Base-by-base conservation (phyloP, 169 alveolate species). In the Eimeria sp. region DNA sequence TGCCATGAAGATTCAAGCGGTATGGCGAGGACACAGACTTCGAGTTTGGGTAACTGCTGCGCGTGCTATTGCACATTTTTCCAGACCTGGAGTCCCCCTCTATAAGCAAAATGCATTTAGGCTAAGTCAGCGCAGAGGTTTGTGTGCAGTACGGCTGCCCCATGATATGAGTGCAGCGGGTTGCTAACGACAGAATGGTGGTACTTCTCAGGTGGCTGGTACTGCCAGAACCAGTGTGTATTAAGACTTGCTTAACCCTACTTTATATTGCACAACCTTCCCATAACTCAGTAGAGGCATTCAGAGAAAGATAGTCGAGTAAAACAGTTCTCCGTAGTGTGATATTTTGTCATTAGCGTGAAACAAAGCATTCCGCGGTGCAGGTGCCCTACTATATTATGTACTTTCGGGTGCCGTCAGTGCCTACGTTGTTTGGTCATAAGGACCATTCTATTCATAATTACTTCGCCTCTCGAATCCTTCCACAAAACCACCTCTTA, bases 41-140 rank as follows among this genome's bases (percentile, higher is more conserved):
- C 72, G 90, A 6, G 49, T 82, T 54, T 82, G 90, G 90, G 90
- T 82, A 54, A 16, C 70, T 82, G 90, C 90, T 25, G 90, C 90
- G 27, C 90, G 90, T 49, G 90, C 72, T 11, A 30, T 82, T n/a
- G 90, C 73, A 5, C 72, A 16, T 54, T 82, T 82, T 61, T 47
- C 72, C 72, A 82, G 14, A 54, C 47, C 51, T 54, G 67, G 75
- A 51, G 30, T 82, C 25, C 75, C 90, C 10, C 72, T 16, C 25
- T 54, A 51, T 7, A 51, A 54, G 70, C n/a, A 30, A 16, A 14
- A 30, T 9, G 51, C 72, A 27, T 82, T n/a, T 47, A 43, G 90
- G 63, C 40, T 82, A 82, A 82, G 90, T 51, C 90, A 34, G 54
- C 72, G 43, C 90, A 51, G 72, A 49, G 70, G 51, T 25, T 51